Conservation (phyloP, 2,329 filamentous ascomycete species). For the Alternaria longipes region DNA sequence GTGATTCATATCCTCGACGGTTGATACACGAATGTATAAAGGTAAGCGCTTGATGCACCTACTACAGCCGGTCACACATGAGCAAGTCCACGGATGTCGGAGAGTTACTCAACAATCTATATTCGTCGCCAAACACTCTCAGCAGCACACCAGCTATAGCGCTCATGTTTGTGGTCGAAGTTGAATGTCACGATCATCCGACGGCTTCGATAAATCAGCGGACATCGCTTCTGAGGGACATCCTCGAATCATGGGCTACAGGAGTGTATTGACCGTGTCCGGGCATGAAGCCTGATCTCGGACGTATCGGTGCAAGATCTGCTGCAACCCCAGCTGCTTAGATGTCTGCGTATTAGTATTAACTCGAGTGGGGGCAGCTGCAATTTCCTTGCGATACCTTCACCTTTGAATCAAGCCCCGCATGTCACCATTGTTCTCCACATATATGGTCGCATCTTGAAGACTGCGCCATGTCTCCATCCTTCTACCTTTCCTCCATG, state of each 20-base stretch:
- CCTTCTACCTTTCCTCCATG: not conserved
- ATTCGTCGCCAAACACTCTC: not conserved
- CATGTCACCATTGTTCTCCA: not conserved
- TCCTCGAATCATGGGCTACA: not conserved
- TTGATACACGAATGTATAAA: not conserved
- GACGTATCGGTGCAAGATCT: not conserved
- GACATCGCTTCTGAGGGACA: not conserved
- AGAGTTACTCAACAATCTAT: not conserved
- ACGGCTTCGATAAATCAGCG: not conserved
- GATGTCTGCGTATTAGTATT: not conserved
- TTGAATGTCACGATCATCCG: not conserved
- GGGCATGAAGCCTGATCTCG: not conserved
- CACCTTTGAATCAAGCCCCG: not conserved
- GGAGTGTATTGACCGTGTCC: not conserved
- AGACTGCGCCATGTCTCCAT: not conserved
- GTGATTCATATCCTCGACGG: not conserved
- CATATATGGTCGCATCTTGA: not conserved
- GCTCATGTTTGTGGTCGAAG: not conserved
- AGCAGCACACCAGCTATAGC: not conserved
- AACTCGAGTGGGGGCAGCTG: not conserved
- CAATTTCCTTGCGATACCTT: not conserved
- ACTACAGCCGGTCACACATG: not conserved
- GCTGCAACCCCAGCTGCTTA: not conserved
- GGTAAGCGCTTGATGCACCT: not conserved
- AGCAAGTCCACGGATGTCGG: not conserved